Base-by-base conservation (phyloP, 1,284 basidiomycete species). In the Sanghuangporus baumii region DNA sequence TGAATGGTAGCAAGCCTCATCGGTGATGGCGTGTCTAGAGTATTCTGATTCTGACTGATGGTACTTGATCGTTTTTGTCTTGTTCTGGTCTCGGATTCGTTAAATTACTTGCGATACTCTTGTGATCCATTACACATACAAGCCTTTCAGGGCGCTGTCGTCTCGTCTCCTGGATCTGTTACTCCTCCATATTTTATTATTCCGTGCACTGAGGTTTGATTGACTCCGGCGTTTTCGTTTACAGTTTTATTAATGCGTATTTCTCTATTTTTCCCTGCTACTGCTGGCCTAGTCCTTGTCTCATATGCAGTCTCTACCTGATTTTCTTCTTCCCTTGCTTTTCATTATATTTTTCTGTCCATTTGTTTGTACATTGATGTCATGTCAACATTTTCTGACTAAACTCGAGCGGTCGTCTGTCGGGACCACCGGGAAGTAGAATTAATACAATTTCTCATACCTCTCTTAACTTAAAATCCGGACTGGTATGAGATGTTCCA, bases 1-100 rank as follows among this genome's bases (percentile, higher is more conserved):
- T 71, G 65, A 79, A 81, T 66, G 83, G 83, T 65, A 81, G 81
- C 54, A 83, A 82, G 72, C 78, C 79, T 40, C 75, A 81, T 70
- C 78, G 81, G 68, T 81, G 73, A 80, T 61, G 7, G 3, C 5
- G 26, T 31, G 26, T 31, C 26, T 31, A 31, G 26, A 31, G 26
- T 31, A 31, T 51, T 23, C 9, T 59, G 12, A 6, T 59, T 34
- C 48, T 47, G 31, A 4, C 5, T 56, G 26, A 31, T 34, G 26
- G 9, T 56, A 31, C 26, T 31, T 31, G 26, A 3, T 31, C 26
- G 5, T 31, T 31, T 31, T 31, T 31, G 26, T 31, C 26, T 31
- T 31, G 26, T 31, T 31, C 26, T 31, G 26, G 26, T 31, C 26
- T 31, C 26, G 26, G 5, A 31, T 31, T 31, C 26, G 26, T 31